Evolutionary conservation across 192 early-diverging fungal species (phyloP), one percentile per base, ranked within the genome.

Genomic region (Mortierella antarctica): DNA sequence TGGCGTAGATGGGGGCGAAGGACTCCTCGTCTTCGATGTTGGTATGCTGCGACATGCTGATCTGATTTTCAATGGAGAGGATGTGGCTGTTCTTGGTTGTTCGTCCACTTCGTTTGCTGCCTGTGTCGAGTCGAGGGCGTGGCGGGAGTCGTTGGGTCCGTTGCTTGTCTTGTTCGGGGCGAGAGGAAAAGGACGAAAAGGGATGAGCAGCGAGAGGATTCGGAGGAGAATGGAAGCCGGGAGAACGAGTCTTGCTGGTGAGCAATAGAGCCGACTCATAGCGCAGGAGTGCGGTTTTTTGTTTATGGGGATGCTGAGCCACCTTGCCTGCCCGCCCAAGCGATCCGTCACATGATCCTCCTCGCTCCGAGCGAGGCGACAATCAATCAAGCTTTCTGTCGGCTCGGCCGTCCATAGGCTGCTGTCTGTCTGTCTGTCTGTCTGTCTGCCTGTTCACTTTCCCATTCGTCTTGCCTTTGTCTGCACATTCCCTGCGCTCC

Each of bases 11-110:
- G 15, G 77, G 77, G 49, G 70, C 77, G 61, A 80, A 80, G 65
- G 65, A 46, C 45, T 80, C 77, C 47, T 77, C 74, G 47, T 83
- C 75, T 60, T 76, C 82, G 60, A 77, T 66, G 56, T 77, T 83
- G 62, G 60, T 71, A 45, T 71, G 71, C 20, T 63, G 67, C 17
- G 75, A 83, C 67, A 74, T 70, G 63, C 31, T 77, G 57, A n/a
- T 31, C 31, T 31, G 31, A 31, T 31, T 31, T 3, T 31, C 31
- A 31, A 3, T 31, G 1, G 31, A 1, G 31, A 31, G n/a, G 52
- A 21, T 62, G 61, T 50, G 48, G 57, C 5, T 56, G 5, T 23
- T 50, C 12, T 7, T 46, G 7, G 21, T 18, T 21, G 9, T n/a
- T n/a, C 21, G 45, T 15, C 23, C 59, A 63, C 50, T 65, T 56